A percentile compares a stretch with the other conserved stretches of the same genome.
These are phyloP conservation scores for Penicillium sp. DNA, from an alignment of 2,329 filamentous ascomycete genomes.

Conservation along the genomic window DNA sequence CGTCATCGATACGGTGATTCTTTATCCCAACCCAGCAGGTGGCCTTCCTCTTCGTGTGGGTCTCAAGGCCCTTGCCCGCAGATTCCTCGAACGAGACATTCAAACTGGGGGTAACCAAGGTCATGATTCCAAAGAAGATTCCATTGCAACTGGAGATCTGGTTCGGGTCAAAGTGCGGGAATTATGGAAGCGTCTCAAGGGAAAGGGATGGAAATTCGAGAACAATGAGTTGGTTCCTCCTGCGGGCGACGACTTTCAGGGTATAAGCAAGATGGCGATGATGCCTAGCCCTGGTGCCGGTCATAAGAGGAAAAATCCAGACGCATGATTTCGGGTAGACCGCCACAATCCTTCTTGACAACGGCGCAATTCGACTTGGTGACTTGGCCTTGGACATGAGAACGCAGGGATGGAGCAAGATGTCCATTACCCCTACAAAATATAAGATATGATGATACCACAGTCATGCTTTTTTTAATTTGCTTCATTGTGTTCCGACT, in stretches of 20 bases:
- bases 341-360: too few species aligned
- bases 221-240: constrained; percentile 49
- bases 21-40: constrained; percentile 78
- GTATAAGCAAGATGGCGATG: constrained; percentile 7
- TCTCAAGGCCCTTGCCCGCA: constrained; percentile 73
- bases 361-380: too few species aligned
- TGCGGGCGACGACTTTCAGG: constrained; percentile 18
- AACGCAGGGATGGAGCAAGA: too few species aligned
- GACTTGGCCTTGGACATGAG: too few species aligned
- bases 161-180: constrained; percentile 72
- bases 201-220: constrained; percentile 68
- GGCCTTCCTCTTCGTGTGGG: constrained; percentile 73
- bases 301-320: constrained; percentile 29
- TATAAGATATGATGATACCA: too few species aligned
- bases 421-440: too few species aligned
- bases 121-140: constrained; percentile 93
- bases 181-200: constrained; percentile 70
- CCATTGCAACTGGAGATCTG: constrained; percentile 83
- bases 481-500: too few species aligned
- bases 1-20: constrained; percentile 81
- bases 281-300: constrained; percentile 29
- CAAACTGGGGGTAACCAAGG: constrained; percentile 71
- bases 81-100: constrained; percentile 74
- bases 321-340: neutral
- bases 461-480: too few species aligned